Evolutionary conservation across 179 eudicot species (phyloP), one percentile per base, ranked within the genome.

Genomic region (Nepenthes alata): DNA sequence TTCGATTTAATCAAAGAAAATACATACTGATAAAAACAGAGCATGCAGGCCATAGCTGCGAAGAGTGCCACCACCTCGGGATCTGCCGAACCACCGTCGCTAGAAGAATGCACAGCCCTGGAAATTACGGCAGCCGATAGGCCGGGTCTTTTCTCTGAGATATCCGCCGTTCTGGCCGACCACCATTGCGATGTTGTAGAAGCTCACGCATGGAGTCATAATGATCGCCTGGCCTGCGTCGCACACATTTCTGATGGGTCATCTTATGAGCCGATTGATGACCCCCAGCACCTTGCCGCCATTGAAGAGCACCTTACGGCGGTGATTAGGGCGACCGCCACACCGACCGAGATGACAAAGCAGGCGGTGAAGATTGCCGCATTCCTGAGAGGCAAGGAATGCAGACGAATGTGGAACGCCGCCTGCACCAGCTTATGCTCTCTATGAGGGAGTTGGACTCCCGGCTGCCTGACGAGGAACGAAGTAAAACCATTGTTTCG

Each of bases 201-300:
- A 72, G 93, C 93, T 35, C 86, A 85, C 58, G 86, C 84, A 37
- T 85, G 93, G 93, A 78, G 81, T 72, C 93, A 85, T 68, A 85
- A 85, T 56, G 86, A 80, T 35, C 76, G 77, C 9, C 50, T 85
- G 25, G 93, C 93, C 8, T 85, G 86, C 54, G 84, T 85, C 2
- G 83, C 78, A 49, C 70, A 77, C 72, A 77, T 85, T 16, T 83
- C 93, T 0, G 83, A 81, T 35, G 73, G 74, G 44, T 67, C 80
- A 36, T 68, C 69, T 0, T 74, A 63, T 50, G 47, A 70, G 8
- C 81, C 85, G 0, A 77, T 85, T 1, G 72, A 70, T 6, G 75
- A 80, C 47, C 75, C 75, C 49, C 70, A 58, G 50, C 79, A 80
- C 14, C 84, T 83, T 37, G 77, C 76, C 60, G 59, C 74, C 68